phyloP scores from a whole-genome alignment of 2,329 filamentous ascomycete species.

The Colletotrichum camelliae region DNA sequence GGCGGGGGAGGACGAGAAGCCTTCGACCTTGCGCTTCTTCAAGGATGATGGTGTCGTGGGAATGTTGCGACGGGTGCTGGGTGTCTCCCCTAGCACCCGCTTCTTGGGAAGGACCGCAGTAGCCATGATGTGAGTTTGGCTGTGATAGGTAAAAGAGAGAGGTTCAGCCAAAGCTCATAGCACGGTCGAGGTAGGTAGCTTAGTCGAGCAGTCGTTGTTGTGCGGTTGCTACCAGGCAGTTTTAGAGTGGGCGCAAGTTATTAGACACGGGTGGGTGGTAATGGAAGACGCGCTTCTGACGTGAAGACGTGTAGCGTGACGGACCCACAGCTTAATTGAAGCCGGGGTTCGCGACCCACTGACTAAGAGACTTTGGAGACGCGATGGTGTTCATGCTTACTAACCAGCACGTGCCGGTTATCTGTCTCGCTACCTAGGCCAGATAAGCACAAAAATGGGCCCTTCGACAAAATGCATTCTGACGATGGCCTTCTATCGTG shows the following conservation, averaged over 20 bases:
- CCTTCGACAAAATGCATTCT: not conserved
- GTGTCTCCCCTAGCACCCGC: slow-evolving; percentile 73
- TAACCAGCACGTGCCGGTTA: no score
- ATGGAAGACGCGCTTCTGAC: slow-evolving; percentile 35
- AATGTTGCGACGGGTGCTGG: slow-evolving; percentile 68
- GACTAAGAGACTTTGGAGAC: not conserved
- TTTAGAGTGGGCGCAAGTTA: slow-evolving; percentile 5
- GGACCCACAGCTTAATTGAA: slow-evolving; percentile 32
- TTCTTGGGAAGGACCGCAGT: slow-evolving; percentile 68
- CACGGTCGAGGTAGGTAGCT: not conserved
- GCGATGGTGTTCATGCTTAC: not conserved
- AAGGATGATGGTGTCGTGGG: slow-evolving; percentile 59
- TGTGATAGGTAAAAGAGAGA: not conserved
- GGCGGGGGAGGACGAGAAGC: slow-evolving; percentile 59
- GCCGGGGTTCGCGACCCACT: not conserved
- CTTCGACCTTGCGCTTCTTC: slow-evolving; percentile 87
- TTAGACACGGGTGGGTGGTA: not conserved
- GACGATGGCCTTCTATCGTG: not conserved
- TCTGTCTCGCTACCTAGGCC: no score
- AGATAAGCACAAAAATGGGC: not conserved
- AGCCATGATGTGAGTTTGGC: slow-evolving; percentile 44
- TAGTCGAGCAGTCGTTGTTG: not conserved
- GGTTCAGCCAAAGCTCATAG: slow-evolving; percentile 8
- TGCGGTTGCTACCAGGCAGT: slow-evolving; percentile 4
- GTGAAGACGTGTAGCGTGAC: slow-evolving; percentile 44